Conservation (phyloP, 2,329 filamentous ascomycete genomes). For the Tolypocladium inflatum region DNA sequence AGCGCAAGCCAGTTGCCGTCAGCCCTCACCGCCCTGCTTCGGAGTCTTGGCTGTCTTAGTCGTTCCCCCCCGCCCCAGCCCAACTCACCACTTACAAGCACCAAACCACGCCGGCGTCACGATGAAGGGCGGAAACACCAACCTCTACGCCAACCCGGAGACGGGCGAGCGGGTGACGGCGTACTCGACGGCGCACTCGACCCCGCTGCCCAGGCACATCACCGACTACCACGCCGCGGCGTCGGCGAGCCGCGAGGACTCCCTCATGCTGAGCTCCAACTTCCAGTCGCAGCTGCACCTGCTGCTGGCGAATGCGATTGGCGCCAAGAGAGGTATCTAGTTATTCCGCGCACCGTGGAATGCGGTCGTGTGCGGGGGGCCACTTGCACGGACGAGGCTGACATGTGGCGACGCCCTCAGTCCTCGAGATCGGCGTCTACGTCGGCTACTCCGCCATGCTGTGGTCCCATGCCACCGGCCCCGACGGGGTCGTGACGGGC, state of each 20-base stretch:
- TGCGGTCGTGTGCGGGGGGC: too few relatives aligned
- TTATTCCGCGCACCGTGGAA: too few relatives aligned
- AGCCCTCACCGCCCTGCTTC: background rate
- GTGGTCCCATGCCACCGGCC: conserved; percentile 37
- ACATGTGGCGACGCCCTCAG: conserved; percentile 12
- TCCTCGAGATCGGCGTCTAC: conserved; percentile 40
- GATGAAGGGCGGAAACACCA: conserved; percentile 29
- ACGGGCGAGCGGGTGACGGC: conserved; percentile 29
- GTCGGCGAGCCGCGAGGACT: conserved; percentile 14
- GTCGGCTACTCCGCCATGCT: conserved; percentile 38
- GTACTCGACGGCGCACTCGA: conserved; percentile 33
- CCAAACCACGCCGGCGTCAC: background rate
- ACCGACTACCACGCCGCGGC: conserved; percentile 28
- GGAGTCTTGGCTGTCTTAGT: background rate
- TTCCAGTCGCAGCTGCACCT: conserved; percentile 31
- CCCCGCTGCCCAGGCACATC: conserved; percentile 30
- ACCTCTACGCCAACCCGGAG: conserved; percentile 31
- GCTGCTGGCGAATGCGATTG: conserved; percentile 29
- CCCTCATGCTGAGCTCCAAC: conserved; percentile 29
- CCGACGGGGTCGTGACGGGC: conserved; percentile 30
- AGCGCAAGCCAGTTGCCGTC: background rate
- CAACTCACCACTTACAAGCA: background rate
- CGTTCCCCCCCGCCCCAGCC: background rate
- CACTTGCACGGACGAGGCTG: background rate
- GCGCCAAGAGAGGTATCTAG: conserved; percentile 29